These are phyloP conservation scores for Gossypium ekmanianum DNA, from an alignment of 345 rosid species.

Conservation along the genomic window DNA sequence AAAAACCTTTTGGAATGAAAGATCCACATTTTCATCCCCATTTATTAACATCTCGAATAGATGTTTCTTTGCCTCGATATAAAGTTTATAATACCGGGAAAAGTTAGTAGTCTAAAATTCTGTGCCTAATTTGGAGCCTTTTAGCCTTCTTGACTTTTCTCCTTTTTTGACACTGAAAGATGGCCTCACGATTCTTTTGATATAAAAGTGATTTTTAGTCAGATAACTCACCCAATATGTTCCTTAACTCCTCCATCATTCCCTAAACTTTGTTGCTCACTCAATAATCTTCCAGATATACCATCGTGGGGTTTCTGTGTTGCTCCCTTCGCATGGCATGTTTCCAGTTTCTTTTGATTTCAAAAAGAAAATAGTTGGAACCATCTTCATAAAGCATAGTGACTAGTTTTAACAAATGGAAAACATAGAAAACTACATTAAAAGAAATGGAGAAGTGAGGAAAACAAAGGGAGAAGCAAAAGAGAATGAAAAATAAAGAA, in stretches of 20 bases:
- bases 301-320: constrained; percentile 32
- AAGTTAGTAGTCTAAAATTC: constrained; percentile 27
- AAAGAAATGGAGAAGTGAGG: too few relatives aligned
- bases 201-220: constrained; percentile 78
- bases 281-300: constrained; percentile 26
- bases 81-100: constrained; percentile 39
- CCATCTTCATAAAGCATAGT: constrained; percentile 21
- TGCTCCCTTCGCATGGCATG: constrained; percentile 79
- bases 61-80: constrained; percentile 89
- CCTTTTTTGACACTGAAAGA: constrained; percentile 34
- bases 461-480: too few relatives aligned
- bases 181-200: constrained; percentile 70
- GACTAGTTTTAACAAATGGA: too few relatives aligned
- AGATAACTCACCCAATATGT: constrained; percentile 46
- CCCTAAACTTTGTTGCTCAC: constrained; percentile 21
- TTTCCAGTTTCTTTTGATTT: constrained; percentile 77
- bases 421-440: too few relatives aligned
- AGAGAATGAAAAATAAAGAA: too few relatives aligned
- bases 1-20: constrained; percentile 40
- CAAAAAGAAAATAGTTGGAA: constrained; percentile 58
- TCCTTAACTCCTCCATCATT: constrained; percentile 37
- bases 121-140: constrained; percentile 21
- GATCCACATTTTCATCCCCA: constrained; percentile 40
- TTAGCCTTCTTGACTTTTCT: constrained; percentile 19
- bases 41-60: constrained; percentile 69